Percentiles rank a stretch among this genome's conserved stretches.
Evolutionary conservation across 768 basidiomycete genomes (phyloP).

Genomic region (Nevesoporus exiguus): DNA sequence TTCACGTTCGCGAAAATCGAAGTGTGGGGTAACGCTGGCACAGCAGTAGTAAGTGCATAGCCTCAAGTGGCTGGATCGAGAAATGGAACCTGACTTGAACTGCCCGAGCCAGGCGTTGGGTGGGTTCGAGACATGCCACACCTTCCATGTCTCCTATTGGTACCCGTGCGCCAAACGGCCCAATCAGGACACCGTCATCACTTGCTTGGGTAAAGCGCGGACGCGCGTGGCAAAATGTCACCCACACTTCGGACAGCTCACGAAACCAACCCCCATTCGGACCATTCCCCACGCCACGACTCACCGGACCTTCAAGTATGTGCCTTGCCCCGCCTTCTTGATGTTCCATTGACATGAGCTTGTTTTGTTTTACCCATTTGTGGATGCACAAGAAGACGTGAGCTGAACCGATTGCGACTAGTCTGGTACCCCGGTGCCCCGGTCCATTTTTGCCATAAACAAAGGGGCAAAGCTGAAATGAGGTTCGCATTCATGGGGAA

Average conservation of each 20-base stretch:
- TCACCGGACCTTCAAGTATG: not conserved
- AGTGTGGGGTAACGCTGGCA: conserved; percentile 20
- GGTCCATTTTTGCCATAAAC: conserved; percentile 2
- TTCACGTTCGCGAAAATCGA: conserved; percentile 7
- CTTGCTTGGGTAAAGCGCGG: conserved; percentile 43
- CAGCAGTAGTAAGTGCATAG: not conserved
- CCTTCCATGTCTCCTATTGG: conserved; percentile 51
- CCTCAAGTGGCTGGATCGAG: conserved; percentile 7
- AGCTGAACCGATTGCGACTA: no score
- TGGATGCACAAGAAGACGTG: not conserved
- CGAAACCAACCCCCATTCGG: not conserved
- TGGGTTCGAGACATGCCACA: conserved; percentile 32
- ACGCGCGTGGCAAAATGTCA: not conserved
- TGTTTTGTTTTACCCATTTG: not conserved
- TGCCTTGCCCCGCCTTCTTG: conserved; percentile 10
- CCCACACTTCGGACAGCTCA: not conserved
- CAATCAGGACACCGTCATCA: conserved; percentile 3
- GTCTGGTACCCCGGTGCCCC: not conserved
- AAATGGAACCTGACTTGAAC: not conserved
- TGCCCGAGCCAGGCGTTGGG: not conserved
- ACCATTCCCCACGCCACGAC: conserved; percentile 18
- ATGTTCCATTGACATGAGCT: conserved; percentile 19
- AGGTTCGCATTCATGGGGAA: not conserved
- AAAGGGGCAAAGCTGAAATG: no score
- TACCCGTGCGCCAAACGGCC: conserved; percentile 42